Base-by-base conservation (phyloP, 352 stramenopile genomes). In the Globisporangium radiosum region DNA sequence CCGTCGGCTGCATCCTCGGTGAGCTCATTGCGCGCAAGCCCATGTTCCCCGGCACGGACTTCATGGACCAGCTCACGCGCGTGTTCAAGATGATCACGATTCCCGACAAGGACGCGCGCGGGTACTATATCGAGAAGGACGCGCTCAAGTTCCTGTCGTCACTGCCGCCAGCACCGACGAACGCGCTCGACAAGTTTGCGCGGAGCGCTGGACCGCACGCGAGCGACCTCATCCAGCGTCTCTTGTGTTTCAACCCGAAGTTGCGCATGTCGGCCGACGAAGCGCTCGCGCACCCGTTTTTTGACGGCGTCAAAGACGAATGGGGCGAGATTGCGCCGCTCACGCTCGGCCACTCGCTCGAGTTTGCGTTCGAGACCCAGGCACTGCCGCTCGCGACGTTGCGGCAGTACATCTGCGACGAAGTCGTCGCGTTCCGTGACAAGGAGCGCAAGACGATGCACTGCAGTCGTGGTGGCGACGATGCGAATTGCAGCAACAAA, bases 231-330 rank as follows among this genome's bases (percentile, higher is more conserved):
- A 74, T 98, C 45, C 72, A 91, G 42, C 66, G 70, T 25, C 72
- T 98, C 62, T 71, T 98, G 5, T 84, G 78, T 38, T 98, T 98
- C 59, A 96, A 98, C 64, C 94, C 94, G 1, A 78, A 81, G 42
- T 75, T 97, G 62, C 82, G 94, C 4, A 91, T 98, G 50, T 95
- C 84, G 43, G 92, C 93, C 1, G 81, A 93, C 47, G 81, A 92
- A 47, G 94, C 94, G 3, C 71, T 98, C 2, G 70, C 63, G 8
- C 92, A 97, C 53, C 77, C 87, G 15, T 97, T 96, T 60, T 92
- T 97, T 45, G 75, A 86, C 5, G 87, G 92, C 13, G 79, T 98
- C 45, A 87, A 97, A 55, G 85, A 97, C 10, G 85, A 94, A 38
- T 94, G 85, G 85, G 85, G 85, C 7, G 75, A 87, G 52, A 91